Base-by-base conservation (phyloP, 2,329 filamentous ascomycete genomes). In the Blumeriella jaapii region DNA sequence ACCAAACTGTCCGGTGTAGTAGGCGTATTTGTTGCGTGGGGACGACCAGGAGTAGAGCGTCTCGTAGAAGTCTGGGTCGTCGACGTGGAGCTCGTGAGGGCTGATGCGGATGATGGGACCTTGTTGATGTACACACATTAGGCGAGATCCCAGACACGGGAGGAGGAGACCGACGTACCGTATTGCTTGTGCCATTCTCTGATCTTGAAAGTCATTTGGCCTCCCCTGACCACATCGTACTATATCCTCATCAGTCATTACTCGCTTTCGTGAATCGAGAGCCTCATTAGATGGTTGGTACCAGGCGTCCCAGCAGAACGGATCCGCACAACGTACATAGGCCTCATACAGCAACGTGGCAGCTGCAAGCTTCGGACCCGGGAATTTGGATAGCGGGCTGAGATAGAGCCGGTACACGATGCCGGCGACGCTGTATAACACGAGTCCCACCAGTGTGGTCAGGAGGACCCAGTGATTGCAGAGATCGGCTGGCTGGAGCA, bases 291-390 rank as follows among this genome's bases (percentile, higher is more conserved):
- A n/a, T n/a, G n/a, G n/a, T n/a, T n/a, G n/a, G n/a, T n/a, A n/a
- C n/a, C n/a, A n/a, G n/a, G n/a, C n/a, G n/a, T n/a, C n/a, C n/a
- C n/a, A n/a, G n/a, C n/a, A n/a, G n/a, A n/a, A n/a, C n/a, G n/a
- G n/a, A n/a, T n/a, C n/a, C n/a, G n/a, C n/a, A n/a, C n/a, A n/a
- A n/a, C n/a, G n/a, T n/a, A n/a, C n/a, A n/a, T n/a, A n/a, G n/a
- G n/a, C 33, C 12, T 49, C 42, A 26, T 53, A 54, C 47, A 44
- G 47, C 15, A 29, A 36, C 3, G 48, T 52, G 16, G 52, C 41
- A 6, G 53, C 54, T 7, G 55, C 55, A 3, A 53, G 38, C 14
- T 40, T 52, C 6, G 56, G 56, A 3, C 56, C 56, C 9, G 49
- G 53, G 27, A 57, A 55, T 4, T 43, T 37, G 2, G 50, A 41